Evolutionary conservation across 108 stramenopile genomes (phyloP), one percentile per base, ranked within the genome.

Genomic region (Chaetoceros tenuissimus): DNA sequence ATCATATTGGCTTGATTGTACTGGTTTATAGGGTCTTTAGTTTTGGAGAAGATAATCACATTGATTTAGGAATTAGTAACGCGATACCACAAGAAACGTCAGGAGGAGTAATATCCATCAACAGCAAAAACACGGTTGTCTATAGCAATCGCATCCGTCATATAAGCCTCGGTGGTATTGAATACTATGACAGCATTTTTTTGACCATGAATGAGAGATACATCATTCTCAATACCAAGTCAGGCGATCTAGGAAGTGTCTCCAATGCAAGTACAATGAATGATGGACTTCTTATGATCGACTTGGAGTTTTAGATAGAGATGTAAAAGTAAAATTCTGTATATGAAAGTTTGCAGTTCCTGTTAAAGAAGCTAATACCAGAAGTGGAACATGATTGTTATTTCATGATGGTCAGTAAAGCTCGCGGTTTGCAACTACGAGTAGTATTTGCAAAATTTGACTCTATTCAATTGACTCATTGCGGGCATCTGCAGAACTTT

Each of bases 401-500:
- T 44, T 55, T 89, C 22, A 83, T 82, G 55, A 83, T 81, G 16
- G 88, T 74, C n/a, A 89, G 96, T 28, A 87, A 85, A 57, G 89
- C 85, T 1, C 64, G 75, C 48, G 88, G 94, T 25, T 93, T 97
- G 80, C 85, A 95, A 53, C 61, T 84, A n/a, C n/a, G n/a, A n/a
- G n/a, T n/a, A 20, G 77, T 99, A 24, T 99, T 98, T 78, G 91
- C 84, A 28, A 87, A 82, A 53, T 99, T 99, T 63, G 96, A 95
- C 64, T 64, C 71, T n/a, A n/a, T n/a, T n/a, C n/a, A n/a, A 63
- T 80, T 70, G 61, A 94, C 40, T 64, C 60, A 45, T 46, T 90
- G 2, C 98, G 98, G 98, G 72, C 84, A 46, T 70, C 85, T 24
- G 94, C 92, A 7, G 90, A 78, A 10, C 95, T 13, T 74, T 99